Conservation (phyloP, 2,329 filamentous ascomycete species). For the Paracoccidioides brasiliensis region DNA sequence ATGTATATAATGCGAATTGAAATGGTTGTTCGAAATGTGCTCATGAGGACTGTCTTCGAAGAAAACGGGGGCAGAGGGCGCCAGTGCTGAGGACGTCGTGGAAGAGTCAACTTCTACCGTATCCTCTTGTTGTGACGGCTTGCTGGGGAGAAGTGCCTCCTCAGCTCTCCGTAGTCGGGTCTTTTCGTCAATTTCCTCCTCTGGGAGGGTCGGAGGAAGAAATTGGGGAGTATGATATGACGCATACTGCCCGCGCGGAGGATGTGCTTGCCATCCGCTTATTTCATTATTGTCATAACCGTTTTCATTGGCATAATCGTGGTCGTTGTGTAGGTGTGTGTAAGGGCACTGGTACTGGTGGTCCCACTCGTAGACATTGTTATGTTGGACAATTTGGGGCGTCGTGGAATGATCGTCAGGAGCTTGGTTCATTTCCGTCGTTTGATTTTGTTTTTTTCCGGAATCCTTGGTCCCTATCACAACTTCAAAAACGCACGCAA, state of each 20-base stretch:
- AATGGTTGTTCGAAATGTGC: neutral
- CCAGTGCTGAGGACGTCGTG: slow-evolving; percentile 19
- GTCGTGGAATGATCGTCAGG: slow-evolving; percentile 19
- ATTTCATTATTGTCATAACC: slow-evolving; percentile 1
- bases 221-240: slow-evolving; percentile 5
- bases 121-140: slow-evolving; percentile 43
- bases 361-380: slow-evolving; percentile 13
- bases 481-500: slow-evolving; percentile 73
- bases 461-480: slow-evolving; percentile 78
- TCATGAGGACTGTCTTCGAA: slow-evolving; percentile 37
- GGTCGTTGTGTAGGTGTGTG: neutral
- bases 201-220: slow-evolving; percentile 36
- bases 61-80: slow-evolving; percentile 33
- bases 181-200: slow-evolving; percentile 63
- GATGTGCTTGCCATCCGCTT: neutral
- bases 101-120: slow-evolving; percentile 33
- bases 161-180: slow-evolving; percentile 67
- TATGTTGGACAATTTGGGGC: slow-evolving; percentile 11
- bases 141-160: slow-evolving; percentile 65
- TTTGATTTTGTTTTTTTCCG: slow-evolving; percentile 38
- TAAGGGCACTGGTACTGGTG: slow-evolving; percentile 9
- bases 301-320: neutral
- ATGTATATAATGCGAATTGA: neutral
- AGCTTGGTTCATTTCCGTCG: slow-evolving; percentile 19
- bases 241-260: slow-evolving; percentile 2